Evolutionary conservation across 345 rosid genomes (phyloP), one percentile per base, ranked within the genome.

Genomic region (Psidium guajava): DNA sequence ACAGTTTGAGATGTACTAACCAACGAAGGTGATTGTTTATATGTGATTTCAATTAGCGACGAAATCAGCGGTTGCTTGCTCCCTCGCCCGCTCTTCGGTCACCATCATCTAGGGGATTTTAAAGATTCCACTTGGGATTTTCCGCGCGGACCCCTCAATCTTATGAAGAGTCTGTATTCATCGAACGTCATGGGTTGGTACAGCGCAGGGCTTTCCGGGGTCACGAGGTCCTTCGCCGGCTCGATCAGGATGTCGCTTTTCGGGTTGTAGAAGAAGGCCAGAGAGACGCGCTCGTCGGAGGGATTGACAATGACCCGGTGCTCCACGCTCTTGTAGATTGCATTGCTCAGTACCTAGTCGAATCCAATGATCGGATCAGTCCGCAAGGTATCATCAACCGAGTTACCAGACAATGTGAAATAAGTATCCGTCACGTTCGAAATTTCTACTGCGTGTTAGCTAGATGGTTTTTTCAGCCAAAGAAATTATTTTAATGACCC

Each of bases 201-300:
- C 59, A 92, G 44, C 0, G 98, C 87, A 5, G 98, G 98, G 27
- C 81, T 87, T n/a, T 89, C 92, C 4, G 83, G 55, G 2, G 96
- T 87, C 47, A 97, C 94, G 47, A 97, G 92, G 83, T 94, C 97
- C 87, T 91, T 83, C 20, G 92, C 54, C 10, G 98, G 98, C 57
- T 89, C 89, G 13, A 97, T 93, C 0, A 94, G 98, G 58, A 95
- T 91, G 81, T 95, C 96, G 58, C 98, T 93, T 86, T 92, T 95
- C 21, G 99, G 99, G 84, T 97, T 95, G 92, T 97, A 95, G 88
- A 97, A 97, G 89, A 97, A 97, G 13, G 99, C 99, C 22, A 97
- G 91, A 0, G 99, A 95, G 0, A 97, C 86, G 6, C 99, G 88
- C 83, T 97, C 98, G 27, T 87, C 47, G 3, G 82, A 84, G 7